phyloP scores from a whole-genome alignment of 2,329 filamentous ascomycete genomes.

The Claviceps maximensis region DNA sequence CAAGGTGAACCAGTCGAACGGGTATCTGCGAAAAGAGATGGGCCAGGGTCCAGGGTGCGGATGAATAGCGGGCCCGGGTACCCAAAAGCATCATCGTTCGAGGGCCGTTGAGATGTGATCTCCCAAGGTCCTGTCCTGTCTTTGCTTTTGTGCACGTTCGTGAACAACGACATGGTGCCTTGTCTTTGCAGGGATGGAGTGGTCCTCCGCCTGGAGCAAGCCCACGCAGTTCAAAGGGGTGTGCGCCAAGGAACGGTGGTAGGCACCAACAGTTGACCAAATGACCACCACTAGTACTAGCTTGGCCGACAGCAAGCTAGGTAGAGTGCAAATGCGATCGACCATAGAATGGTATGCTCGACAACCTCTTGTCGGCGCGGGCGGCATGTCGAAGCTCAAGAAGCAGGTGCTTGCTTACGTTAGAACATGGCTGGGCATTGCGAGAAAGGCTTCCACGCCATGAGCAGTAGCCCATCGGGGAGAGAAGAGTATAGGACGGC shows the following conservation, averaged over 20 bases:
- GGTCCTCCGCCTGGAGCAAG: background rate
- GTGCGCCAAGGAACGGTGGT: conserved; percentile 1
- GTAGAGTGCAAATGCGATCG: background rate
- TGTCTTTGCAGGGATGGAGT: background rate
- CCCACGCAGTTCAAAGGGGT: background rate
- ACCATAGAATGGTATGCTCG: background rate
- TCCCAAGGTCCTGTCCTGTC: conserved; percentile 1
- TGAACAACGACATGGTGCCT: background rate
- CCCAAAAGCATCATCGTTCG: conserved; percentile 1
- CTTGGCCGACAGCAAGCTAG: background rate
- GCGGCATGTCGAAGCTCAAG: background rate
- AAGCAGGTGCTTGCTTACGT: background rate
- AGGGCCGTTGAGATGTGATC: conserved; percentile 8
- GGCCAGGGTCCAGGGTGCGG: conserved; percentile 2
- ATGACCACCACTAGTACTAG: background rate
- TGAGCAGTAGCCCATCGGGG: background rate
- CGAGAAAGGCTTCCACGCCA: background rate
- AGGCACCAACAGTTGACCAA: background rate
- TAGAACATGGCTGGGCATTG: background rate
- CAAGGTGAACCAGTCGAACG: background rate
- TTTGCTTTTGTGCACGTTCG: background rate
- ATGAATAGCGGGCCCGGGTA: conserved; percentile 2
- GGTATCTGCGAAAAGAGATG: conserved; percentile 7
- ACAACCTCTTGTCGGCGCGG: background rate
- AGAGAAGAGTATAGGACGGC: background rate